Evolutionary conservation across 768 basidiomycete genomes (phyloP).

Genomic region (Mycena galopus): DNA sequence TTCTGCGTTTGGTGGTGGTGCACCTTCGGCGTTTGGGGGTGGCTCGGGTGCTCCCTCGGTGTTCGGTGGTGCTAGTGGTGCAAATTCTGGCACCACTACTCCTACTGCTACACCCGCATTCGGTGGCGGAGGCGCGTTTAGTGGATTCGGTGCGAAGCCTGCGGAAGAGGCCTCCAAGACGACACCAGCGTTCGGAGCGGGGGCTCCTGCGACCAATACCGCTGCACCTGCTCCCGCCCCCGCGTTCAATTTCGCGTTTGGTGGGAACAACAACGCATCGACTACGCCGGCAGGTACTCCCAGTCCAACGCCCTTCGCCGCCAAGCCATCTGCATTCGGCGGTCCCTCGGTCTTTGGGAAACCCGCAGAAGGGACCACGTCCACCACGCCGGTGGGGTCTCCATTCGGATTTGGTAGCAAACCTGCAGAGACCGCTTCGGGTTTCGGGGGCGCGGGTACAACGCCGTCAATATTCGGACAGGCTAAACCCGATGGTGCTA

Average conservation of each 20-base stretch:
- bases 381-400: constrained; percentile 38
- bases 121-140: constrained; percentile 8
- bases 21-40: background rate
- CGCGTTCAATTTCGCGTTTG: constrained; percentile 33
- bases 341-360: constrained; percentile 33
- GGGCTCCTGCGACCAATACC: constrained; percentile 28
- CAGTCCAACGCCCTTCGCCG: constrained; percentile 24
- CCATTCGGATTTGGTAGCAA: constrained; percentile 29
- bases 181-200: background rate
- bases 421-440: constrained; percentile 28
- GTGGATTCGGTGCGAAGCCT: constrained; percentile 25
- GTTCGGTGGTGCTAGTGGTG: background rate
- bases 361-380: constrained; percentile 28
- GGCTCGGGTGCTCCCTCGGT: constrained; percentile 6
- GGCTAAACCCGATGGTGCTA: background rate
- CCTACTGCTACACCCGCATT: background rate
- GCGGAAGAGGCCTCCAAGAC: constrained; percentile 27
- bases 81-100: background rate
- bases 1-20: constrained; percentile 1
- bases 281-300: constrained; percentile 40
- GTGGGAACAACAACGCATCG: constrained; percentile 32
- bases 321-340: constrained; percentile 35
- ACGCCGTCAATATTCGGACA: constrained; percentile 29
- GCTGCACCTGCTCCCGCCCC: constrained; percentile 28
- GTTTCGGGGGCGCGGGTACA: constrained; percentile 22